Evolutionary conservation across 352 stramenopile genomes (phyloP).

Genomic region (Pythium scleroteichum): DNA sequence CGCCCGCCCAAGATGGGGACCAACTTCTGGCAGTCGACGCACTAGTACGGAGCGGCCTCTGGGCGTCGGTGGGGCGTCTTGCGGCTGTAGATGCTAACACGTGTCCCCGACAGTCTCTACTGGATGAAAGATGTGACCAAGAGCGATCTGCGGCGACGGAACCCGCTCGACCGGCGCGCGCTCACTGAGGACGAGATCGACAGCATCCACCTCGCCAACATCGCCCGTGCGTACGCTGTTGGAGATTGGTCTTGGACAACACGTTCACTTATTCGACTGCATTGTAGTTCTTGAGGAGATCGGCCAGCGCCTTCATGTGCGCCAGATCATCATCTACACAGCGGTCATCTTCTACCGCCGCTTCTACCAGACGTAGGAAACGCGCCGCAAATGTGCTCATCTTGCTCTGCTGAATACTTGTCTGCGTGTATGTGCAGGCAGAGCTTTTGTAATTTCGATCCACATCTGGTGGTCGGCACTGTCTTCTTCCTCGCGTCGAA

Average conservation of each 20-base stretch:
- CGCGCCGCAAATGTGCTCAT: no score
- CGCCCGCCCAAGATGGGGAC: slow-evolving; percentile 56
- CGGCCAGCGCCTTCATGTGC: slow-evolving; percentile 72
- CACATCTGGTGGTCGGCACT: slow-evolving; percentile 80
- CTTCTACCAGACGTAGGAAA: slow-evolving; percentile 84
- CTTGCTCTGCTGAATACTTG: no score
- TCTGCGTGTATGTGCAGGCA: slow-evolving; percentile 46
- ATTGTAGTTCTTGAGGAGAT: slow-evolving; percentile 89
- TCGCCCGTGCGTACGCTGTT: slow-evolving; percentile 47
- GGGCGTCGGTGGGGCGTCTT: no score
- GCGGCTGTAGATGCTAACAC: no score
- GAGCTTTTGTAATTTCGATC: slow-evolving; percentile 89
- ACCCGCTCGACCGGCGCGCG: slow-evolving; percentile 71
- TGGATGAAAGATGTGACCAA: slow-evolving; percentile 89
- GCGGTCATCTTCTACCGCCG: slow-evolving; percentile 89
- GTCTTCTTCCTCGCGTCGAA: slow-evolving; percentile 89
- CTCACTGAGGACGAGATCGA: slow-evolving; percentile 85
- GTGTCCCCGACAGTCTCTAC: slow-evolving; percentile 53
- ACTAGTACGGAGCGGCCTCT: slow-evolving; percentile 60
- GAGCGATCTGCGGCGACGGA: slow-evolving; percentile 75
- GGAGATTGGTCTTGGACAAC: no score
- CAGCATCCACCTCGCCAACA: slow-evolving; percentile 88
- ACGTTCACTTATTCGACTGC: no score
- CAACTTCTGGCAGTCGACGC: slow-evolving; percentile 91
- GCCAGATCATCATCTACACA: slow-evolving; percentile 91